Percentiles rank a stretch among this genome's conserved stretches.
phyloP scores from a whole-genome alignment of 2,329 filamentous ascomycete genomes.

The Gnomoniopsis sp. region DNA sequence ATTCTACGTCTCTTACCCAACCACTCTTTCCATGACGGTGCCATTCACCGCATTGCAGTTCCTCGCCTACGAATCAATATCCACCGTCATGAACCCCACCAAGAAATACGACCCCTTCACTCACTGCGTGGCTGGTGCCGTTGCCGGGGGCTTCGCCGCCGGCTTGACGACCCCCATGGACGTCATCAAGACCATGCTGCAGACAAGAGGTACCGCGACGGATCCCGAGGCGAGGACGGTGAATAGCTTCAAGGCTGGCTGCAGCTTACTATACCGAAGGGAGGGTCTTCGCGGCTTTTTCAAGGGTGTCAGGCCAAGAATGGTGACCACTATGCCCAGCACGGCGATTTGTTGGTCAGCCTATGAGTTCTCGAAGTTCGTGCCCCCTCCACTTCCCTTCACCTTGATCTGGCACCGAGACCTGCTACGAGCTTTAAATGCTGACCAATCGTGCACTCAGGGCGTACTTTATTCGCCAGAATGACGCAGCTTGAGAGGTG shows the following conservation, averaged over 20 bases:
- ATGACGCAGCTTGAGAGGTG: conserved; percentile 35
- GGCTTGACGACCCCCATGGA: conserved; percentile 94
- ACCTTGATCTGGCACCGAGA: neutral
- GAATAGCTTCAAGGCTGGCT: conserved; percentile 77
- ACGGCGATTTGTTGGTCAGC: conserved; percentile 98
- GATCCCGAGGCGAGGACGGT: conserved; percentile 82
- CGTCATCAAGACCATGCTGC: conserved; percentile 95
- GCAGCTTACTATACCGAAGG: conserved; percentile 74
- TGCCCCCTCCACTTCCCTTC: conserved; percentile 13
- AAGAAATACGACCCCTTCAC: conserved; percentile 88
- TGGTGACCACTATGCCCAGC: conserved; percentile 96
- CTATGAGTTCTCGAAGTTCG: conserved; percentile 67
- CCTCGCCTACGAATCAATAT: conserved; percentile 95
- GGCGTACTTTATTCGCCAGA: conserved; percentile 59
- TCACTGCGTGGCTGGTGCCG: conserved; percentile 86
- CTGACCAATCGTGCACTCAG: conserved; percentile 30
- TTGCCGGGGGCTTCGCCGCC: conserved; percentile 90
- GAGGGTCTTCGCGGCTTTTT: conserved; percentile 88
- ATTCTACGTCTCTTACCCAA: conserved; percentile 98
- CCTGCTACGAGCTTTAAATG: neutral
- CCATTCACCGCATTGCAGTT: conserved; percentile 97
- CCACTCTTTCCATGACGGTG: conserved; percentile 96
- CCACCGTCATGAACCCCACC: conserved; percentile 84
- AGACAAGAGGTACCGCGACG: conserved; percentile 78
- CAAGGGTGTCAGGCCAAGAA: conserved; percentile 83